These are phyloP conservation scores for Aurinia saxatilis DNA, from an alignment of 345 rosid species.

Conservation along the genomic window DNA sequence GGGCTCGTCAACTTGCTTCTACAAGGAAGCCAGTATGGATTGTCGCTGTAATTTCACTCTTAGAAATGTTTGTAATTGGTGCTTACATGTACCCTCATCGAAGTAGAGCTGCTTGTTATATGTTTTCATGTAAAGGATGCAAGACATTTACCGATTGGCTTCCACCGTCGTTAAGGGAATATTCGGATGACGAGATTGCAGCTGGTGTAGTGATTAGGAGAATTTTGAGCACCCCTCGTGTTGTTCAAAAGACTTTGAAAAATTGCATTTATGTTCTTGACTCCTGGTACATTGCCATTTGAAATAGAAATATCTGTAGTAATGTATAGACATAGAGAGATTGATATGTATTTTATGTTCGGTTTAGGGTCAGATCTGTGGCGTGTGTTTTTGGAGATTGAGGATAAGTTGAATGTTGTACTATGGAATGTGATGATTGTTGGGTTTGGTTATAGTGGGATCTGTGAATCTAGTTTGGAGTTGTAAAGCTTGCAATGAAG, in stretches of 20 bases:
- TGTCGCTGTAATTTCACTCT: conserved; percentile 59
- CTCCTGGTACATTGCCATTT: conserved; percentile 81
- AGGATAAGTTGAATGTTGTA: conserved; percentile 49
- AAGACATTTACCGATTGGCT: conserved; percentile 77
- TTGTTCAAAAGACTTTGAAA: conserved; percentile 47
- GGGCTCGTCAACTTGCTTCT: conserved; percentile 59
- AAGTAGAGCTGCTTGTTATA: conserved; percentile 57
- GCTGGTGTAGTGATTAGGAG: conserved; percentile 69
- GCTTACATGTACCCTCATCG: conserved; percentile 83
- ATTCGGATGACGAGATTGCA: conserved; percentile 68
- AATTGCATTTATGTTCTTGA: conserved; percentile 93
- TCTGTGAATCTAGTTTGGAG: conserved; percentile 53
- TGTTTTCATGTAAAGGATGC: conserved; percentile 79
- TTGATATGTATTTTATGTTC: conserved; percentile 48
- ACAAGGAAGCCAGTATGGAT: conserved; percentile 81
- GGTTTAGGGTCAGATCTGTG: conserved; percentile 40
- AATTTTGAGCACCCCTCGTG: conserved; percentile 54
- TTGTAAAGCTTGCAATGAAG: conserved; percentile 43
- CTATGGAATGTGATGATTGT: conserved; percentile 79
- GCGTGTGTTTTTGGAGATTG: conserved; percentile 37
- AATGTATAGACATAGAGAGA: no score
- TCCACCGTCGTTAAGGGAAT: conserved; percentile 79
- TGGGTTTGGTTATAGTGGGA: conserved; percentile 44
- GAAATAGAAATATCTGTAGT: no score
- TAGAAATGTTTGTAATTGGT: conserved; percentile 67